Conservation (phyloP, 345 rosid genomes). For the Corchorus olitorius region DNA sequence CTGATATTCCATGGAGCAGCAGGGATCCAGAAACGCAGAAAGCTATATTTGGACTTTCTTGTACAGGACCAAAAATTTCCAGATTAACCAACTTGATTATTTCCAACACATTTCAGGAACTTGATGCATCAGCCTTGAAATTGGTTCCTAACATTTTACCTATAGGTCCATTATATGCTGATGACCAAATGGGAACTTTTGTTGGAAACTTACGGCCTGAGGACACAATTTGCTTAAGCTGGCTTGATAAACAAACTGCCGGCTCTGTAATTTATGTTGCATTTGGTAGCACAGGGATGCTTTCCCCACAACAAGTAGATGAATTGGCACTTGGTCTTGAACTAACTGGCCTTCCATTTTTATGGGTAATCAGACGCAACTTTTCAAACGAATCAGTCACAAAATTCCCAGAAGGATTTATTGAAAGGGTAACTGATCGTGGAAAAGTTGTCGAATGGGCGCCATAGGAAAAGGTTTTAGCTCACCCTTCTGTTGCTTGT, state of each 20-base stretch:
- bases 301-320: constrained; percentile 31
- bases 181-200: background rate
- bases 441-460: constrained; percentile 32
- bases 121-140: background rate
- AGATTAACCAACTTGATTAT: background rate
- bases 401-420: constrained; percentile 26
- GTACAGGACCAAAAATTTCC: background rate
- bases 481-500: constrained; percentile 32
- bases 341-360: constrained; percentile 9
- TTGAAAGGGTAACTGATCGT: constrained; percentile 16
- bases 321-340: constrained; percentile 36
- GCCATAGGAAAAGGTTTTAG: constrained; percentile 33
- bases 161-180: constrained; percentile 31
- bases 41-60: background rate
- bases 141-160: constrained; percentile 24
- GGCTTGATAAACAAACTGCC: constrained; percentile 43
- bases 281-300: constrained; percentile 33
- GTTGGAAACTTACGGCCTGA: constrained; percentile 34
- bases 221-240: constrained; percentile 32
- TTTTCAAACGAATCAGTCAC: constrained; percentile 3
- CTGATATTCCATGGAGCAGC: constrained; percentile 29
- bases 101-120: background rate
- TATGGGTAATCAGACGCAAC: constrained; percentile 26
- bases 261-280: constrained; percentile 48
- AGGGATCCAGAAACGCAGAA: background rate